These are phyloP conservation scores for Blastobotrys capitulatus DNA, from an alignment of 1,139 yeast genomes.

Conservation along the genomic window DNA sequence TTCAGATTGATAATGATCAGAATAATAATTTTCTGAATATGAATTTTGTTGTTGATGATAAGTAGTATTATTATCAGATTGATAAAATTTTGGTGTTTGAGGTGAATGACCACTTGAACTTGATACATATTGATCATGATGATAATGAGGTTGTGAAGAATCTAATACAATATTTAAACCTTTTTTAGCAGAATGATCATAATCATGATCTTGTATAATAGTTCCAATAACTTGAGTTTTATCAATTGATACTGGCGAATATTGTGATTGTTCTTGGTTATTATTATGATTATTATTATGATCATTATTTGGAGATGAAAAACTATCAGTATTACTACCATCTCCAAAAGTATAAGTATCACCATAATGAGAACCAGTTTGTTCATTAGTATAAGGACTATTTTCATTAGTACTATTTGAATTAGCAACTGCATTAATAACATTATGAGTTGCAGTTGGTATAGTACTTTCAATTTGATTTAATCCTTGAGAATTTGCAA, in stretches of 20 bases:
- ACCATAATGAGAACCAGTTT: background rate
- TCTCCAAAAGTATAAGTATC: background rate
- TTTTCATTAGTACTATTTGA: background rate
- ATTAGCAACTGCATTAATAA: too few species aligned
- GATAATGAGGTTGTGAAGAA: background rate
- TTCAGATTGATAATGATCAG: background rate
- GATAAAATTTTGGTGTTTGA: background rate
- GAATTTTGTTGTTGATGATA: too few species aligned
- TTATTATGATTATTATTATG: background rate
- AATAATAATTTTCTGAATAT: too few species aligned
- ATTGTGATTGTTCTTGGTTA: background rate
- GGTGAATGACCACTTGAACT: background rate
- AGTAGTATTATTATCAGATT: too few species aligned
- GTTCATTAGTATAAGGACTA: background rate
- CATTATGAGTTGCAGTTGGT: too few species aligned
- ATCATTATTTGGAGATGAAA: background rate
- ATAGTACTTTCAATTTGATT: too few species aligned
- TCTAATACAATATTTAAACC: background rate
- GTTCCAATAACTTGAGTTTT: background rate
- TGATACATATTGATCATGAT: background rate
- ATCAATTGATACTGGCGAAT: background rate
- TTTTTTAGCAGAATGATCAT: background rate
- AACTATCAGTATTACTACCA: background rate
- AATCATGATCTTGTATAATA: background rate
- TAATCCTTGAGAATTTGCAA: too few species aligned